Evolutionary conservation across 192 early-diverging fungal species (phyloP), one percentile per base, ranked within the genome.

Genomic region (Phycomyces blakesleeanus): DNA sequence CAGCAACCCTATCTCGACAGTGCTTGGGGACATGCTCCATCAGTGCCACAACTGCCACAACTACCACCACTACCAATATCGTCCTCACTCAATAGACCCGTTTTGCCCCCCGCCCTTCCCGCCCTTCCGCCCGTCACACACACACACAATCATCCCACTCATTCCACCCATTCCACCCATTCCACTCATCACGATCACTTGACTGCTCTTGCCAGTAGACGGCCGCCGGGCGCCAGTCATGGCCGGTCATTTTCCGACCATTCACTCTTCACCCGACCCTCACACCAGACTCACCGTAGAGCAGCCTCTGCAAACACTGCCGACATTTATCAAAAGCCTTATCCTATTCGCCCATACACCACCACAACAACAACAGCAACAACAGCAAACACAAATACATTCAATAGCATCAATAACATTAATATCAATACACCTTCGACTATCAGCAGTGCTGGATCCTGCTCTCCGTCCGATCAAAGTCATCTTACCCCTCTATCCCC

Each of bases 141-240:
- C 3, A n/a, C n/a, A n/a, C 21, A 59, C 16, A 59, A 25, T 22
- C 57, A 41, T 24, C 24, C 57, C 40, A 42, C 40, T 39, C 37
- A 57, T 15, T n/a, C 44, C 44, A 11, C 44, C 18, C 44, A 6
- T 47, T 11, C 44, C 18, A 11, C 38, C 11, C 57, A 41, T 24
- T n/a, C 57, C 40, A 42, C 40, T 38, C 34, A 6, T 37, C 11
- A 25, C 16, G 16, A 37, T 37, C 25, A 38, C 38, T 15, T 21
- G 21, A 56, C 20, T 20, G 8, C 39, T 18, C 2, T 37, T 0
- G 15, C 24, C 9, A 18, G 26, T 26, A 52, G 38, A 24, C 44
- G 61, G 15, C 61, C 61, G 50, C 61, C 61, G 38, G 61, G 61
- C 26, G 61, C 61, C 37, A 54, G 51, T 21, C 61, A 63, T 27